A percentile compares a stretch with the other conserved stretches of the same genome.
Conservation (phyloP, 352 stramenopile genomes). For the Phytophthora pluvialis region DNA sequence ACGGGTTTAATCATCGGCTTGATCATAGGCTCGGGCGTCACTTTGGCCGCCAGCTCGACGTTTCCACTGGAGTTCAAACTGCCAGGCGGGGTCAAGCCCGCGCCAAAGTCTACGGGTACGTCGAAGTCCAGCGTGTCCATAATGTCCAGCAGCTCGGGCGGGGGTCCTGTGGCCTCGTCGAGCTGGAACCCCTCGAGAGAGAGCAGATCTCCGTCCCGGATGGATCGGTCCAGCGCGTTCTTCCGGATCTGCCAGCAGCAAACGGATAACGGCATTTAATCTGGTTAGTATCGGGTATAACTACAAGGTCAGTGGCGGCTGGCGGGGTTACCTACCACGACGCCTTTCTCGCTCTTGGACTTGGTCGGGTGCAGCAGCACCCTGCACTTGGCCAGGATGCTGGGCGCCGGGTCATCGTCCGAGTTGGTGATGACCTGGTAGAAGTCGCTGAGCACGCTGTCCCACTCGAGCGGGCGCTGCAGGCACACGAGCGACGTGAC, state of each 20-base stretch:
- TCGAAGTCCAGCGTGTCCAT: slow-evolving; percentile 76
- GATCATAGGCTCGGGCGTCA: slow-evolving; percentile 27
- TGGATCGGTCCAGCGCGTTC: slow-evolving; percentile 74
- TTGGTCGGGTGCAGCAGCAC: slow-evolving; percentile 84
- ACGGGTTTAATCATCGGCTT: slow-evolving; percentile 41
- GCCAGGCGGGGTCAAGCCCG: slow-evolving; percentile 30
- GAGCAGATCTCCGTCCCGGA: slow-evolving; percentile 83
- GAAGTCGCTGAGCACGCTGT: slow-evolving; percentile 77
- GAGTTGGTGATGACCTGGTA: slow-evolving; percentile 86
- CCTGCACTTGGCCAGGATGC: slow-evolving; percentile 69
- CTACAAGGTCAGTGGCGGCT: not conserved
- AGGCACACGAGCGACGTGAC: slow-evolving; percentile 83
- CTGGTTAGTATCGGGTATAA: not conserved
- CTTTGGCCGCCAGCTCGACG: slow-evolving; percentile 3
- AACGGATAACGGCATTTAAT: not conserved
- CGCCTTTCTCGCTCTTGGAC: slow-evolving; percentile 82
- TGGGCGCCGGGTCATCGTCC: slow-evolving; percentile 71
- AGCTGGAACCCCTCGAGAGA: slow-evolving; percentile 69
- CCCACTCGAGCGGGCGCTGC: slow-evolving; percentile 80
- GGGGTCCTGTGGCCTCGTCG: slow-evolving; percentile 50
- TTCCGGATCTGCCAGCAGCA: slow-evolving; percentile 59
- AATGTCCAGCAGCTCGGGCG: slow-evolving; percentile 71
- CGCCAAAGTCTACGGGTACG: slow-evolving; percentile 46
- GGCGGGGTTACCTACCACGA: slow-evolving; percentile 42
- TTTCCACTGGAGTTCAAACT: slow-evolving; percentile 17